These are phyloP conservation scores for Rubus parviflorus DNA, from an alignment of 306 rosid species.

Conservation along the genomic window DNA sequence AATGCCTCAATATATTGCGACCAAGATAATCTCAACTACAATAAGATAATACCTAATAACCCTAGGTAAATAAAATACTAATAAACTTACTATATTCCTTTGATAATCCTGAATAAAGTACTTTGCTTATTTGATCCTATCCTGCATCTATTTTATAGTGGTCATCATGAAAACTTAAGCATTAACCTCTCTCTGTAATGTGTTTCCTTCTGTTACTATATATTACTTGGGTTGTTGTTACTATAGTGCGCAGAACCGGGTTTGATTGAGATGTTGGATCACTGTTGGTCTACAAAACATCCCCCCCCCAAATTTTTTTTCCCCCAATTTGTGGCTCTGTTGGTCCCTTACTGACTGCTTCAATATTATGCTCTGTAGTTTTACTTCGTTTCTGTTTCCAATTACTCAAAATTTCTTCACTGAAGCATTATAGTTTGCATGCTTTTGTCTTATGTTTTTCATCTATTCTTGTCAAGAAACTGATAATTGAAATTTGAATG, in stretches of 20 bases:
- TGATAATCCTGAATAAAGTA: background rate
- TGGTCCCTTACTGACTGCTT: background rate
- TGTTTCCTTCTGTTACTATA: background rate
- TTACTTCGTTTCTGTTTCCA: background rate
- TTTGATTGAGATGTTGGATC: background rate
- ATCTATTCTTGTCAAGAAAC: constrained; percentile 19
- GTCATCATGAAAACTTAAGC: background rate
- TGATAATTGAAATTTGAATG: constrained; percentile 36
- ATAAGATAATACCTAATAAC: too few relatives aligned
- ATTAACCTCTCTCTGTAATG: background rate
- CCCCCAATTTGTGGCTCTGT: background rate
- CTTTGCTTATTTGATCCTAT: background rate
- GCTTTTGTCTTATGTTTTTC: constrained; percentile 14
- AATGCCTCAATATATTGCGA: background rate
- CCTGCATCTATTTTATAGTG: background rate
- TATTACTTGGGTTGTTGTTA: background rate
- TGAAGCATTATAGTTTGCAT: constrained; percentile 19
- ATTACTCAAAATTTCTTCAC: background rate
- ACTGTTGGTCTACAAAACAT: background rate
- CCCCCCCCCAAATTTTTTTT: too few relatives aligned
- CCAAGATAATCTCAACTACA: background rate
- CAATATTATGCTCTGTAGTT: background rate
- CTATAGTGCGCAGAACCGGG: background rate
- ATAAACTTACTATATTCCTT: background rate
- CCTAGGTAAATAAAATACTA: background rate